phyloP scores from a whole-genome alignment of 306 rosid genomes.

The Senna siamea region DNA sequence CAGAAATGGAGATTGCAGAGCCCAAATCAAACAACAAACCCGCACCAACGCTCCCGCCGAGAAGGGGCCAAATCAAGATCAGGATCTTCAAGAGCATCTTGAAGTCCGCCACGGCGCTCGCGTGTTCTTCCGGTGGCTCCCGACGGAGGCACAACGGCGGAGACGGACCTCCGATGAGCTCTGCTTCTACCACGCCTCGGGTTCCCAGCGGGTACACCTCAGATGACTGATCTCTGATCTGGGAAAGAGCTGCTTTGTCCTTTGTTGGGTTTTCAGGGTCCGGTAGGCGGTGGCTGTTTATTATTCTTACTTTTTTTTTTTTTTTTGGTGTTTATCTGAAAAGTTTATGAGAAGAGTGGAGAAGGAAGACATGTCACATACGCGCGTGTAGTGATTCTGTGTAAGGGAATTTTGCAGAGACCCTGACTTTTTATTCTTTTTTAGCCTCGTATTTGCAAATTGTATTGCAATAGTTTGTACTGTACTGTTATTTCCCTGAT shows the following conservation, averaged over 20 bases:
- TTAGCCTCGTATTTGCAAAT: too few species aligned
- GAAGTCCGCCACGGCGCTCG: not conserved
- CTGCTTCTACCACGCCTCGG: slow-evolving; percentile 25
- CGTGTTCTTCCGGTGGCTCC: not conserved
- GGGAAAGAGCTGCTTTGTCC: not conserved
- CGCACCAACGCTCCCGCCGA: not conserved
- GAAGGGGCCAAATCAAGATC: slow-evolving; percentile 47
- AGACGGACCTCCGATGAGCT: slow-evolving; percentile 29
- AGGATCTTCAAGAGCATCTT: slow-evolving; percentile 34
- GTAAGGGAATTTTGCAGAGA: too few species aligned
- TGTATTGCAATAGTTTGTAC: too few species aligned
- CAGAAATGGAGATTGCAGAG: not conserved
- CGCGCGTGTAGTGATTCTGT: too few species aligned
- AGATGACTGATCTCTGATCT: not conserved
- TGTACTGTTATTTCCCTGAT: too few species aligned
- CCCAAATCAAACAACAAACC: not conserved
- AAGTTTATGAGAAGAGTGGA: too few species aligned
- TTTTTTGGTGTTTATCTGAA: too few species aligned
- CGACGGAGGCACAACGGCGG: not conserved
- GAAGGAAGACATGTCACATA: too few species aligned
- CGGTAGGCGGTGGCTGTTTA: too few species aligned
- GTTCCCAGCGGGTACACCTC: slow-evolving; percentile 10
- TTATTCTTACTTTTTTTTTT: not conserved
- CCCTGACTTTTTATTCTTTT: too few species aligned
- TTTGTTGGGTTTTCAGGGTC: too few species aligned